These are phyloP conservation scores for Eremomyces bilateralis DNA, from an alignment of 495 filamentous ascomycete genomes.

Conservation along the genomic window DNA sequence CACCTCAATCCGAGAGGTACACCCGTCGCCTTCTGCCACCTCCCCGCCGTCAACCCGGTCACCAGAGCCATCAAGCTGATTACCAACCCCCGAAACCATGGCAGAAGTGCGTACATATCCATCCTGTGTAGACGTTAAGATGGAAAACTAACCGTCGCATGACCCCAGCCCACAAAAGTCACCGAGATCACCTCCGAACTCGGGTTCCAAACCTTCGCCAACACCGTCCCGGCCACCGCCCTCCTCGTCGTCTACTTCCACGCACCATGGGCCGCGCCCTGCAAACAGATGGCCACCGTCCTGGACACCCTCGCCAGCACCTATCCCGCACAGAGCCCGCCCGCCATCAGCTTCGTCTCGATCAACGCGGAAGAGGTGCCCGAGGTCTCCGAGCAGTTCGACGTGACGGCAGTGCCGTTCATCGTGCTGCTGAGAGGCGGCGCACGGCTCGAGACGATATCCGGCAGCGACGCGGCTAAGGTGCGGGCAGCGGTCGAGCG, in stretches of 20 bases:
- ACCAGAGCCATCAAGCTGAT: no score
- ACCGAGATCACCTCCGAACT: conserved; percentile 45
- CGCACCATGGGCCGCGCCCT: conserved; percentile 91
- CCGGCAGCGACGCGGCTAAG: conserved; percentile 66
- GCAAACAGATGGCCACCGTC: conserved; percentile 78
- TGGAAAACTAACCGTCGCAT: no score
- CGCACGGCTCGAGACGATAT: conserved; percentile 54
- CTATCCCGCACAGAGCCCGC: conserved; percentile 44
- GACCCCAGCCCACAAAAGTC: no score
- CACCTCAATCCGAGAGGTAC: no score
- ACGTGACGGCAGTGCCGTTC: conserved; percentile 84
- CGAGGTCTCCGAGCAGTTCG: conserved; percentile 71
- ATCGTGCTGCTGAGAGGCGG: conserved; percentile 56
- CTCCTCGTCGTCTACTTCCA: conserved; percentile 80
- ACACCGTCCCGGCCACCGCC: conserved; percentile 38
- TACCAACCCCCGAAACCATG: no score
- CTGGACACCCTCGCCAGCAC: conserved; percentile 64
- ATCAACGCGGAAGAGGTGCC: conserved; percentile 79
- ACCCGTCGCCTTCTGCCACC: no score
- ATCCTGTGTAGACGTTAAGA: no score
- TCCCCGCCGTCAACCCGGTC: no score
- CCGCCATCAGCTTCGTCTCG: conserved; percentile 55
- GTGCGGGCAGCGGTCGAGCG: conserved; percentile 67
- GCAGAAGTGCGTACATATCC: no score
- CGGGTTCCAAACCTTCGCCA: conserved; percentile 42